Percentiles rank a stretch among this genome's conserved stretches.
phyloP scores from a whole-genome alignment of 2,329 filamentous ascomycete genomes.

The Arthroderma sp. region DNA sequence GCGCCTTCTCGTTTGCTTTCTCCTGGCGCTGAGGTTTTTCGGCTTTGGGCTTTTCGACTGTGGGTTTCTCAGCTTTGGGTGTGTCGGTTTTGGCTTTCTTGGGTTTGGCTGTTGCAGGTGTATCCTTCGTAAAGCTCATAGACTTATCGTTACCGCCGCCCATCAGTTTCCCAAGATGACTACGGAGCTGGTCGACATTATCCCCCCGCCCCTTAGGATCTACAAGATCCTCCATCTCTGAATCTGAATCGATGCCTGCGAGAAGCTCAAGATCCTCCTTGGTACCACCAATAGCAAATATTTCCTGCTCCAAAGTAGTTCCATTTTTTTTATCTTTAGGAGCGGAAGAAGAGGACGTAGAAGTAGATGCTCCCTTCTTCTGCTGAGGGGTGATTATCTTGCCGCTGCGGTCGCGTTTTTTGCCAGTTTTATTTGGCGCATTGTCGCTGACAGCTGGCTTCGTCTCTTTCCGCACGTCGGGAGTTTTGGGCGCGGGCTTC shows the following conservation, averaged over 20 bases:
- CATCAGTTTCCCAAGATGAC: constrained; percentile 22
- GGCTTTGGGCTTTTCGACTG: constrained; percentile 1
- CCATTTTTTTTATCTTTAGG: constrained; percentile 13
- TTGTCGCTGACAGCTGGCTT: not conserved
- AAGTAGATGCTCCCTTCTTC: constrained; percentile 16
- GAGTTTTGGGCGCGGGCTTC: not conserved
- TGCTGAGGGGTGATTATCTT: constrained; percentile 28
- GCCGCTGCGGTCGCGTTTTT: constrained; percentile 35
- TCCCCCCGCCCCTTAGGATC: constrained; percentile 14
- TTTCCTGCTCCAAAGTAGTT: constrained; percentile 29
- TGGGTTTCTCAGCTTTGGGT: constrained; percentile 8
- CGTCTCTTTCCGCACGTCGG: not conserved
- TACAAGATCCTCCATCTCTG: constrained; percentile 30
- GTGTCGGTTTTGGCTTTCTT: constrained; percentile 20
- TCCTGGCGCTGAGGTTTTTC: constrained; percentile 8
- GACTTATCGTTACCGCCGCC: constrained; percentile 17
- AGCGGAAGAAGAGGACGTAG: constrained; percentile 1
- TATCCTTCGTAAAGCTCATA: not conserved
- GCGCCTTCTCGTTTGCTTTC: constrained; percentile 16
- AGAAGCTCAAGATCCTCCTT: constrained; percentile 37
- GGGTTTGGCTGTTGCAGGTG: constrained; percentile 13
- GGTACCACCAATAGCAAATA: constrained; percentile 36
- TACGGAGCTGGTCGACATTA: constrained; percentile 27
- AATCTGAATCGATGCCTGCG: constrained; percentile 32
- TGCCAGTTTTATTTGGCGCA: constrained; percentile 19